These are phyloP conservation scores for Eudorina sp. DNA, from an alignment of 139 green algal genomes.

Conservation along the genomic window DNA sequence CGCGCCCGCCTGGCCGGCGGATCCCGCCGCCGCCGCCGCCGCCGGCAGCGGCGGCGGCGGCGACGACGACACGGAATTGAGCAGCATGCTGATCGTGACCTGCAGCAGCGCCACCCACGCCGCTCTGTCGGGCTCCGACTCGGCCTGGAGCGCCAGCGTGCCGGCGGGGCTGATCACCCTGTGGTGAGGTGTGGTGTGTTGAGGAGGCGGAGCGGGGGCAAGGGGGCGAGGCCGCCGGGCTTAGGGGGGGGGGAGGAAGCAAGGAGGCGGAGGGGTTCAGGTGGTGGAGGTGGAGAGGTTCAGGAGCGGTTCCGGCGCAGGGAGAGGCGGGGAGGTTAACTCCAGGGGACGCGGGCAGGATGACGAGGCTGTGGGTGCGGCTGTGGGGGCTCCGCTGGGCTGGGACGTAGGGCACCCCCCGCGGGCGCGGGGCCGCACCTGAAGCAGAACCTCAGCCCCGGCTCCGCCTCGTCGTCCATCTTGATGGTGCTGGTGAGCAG, in stretches of 20 bases:
- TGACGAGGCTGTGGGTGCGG: no score
- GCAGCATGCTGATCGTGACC: constrained; percentile 1
- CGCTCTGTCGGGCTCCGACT: constrained; percentile 80
- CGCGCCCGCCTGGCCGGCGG: no score
- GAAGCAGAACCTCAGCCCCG: constrained; percentile 77
- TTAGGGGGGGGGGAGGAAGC: not conserved
- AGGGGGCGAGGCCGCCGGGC: not conserved
- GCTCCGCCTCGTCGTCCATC: constrained; percentile 83
- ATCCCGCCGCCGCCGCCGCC: no score
- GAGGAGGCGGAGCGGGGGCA: not conserved
- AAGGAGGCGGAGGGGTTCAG: no score
- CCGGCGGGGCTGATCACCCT: constrained; percentile 84
- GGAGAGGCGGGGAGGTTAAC: no score
- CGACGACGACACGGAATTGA: not conserved
- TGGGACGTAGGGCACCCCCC: no score
- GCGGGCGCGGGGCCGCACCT: constrained; percentile 28
- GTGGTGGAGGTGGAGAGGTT: no score
- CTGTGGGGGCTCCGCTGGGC: no score
- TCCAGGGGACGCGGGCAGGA: no score
- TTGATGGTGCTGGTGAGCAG: constrained; percentile 93
- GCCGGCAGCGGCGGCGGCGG: not conserved
- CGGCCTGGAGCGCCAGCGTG: constrained; percentile 79
- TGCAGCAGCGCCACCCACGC: constrained; percentile 81
- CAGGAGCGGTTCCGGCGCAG: no score
- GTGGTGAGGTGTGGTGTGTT: not conserved